phyloP scores from a whole-genome alignment of 129 eudicot genomes.

The Chrysanthemum makinoi region DNA sequence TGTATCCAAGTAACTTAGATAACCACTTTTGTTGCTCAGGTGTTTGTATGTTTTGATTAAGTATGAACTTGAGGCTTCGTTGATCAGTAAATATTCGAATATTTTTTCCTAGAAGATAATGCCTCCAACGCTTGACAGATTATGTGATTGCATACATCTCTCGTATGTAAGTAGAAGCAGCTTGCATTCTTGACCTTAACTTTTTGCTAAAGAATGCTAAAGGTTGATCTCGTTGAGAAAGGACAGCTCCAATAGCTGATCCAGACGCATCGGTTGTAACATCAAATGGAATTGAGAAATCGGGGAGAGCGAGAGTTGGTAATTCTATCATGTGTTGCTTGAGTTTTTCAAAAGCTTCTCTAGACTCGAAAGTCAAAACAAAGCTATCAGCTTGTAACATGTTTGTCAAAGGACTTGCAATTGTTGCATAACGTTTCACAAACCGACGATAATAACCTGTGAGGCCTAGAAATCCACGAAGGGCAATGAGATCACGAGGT shows the following conservation, averaged over 20 bases:
- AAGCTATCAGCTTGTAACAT: background rate
- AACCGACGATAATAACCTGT: background rate
- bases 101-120: background rate
- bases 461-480: background rate
- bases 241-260: background rate
- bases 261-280: background rate
- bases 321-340: background rate
- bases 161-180: background rate
- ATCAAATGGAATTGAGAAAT: background rate
- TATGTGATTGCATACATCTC: constrained; percentile 7
- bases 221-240: background rate
- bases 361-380: background rate
- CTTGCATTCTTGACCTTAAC: background rate
- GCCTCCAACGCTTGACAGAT: background rate
- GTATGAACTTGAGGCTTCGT: background rate
- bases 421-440: background rate
- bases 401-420: background rate
- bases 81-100: background rate
- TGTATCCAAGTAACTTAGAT: background rate
- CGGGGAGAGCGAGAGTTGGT: background rate
- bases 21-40: background rate
- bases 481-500: background rate
- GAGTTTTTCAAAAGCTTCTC: background rate
- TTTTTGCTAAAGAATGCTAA: background rate
- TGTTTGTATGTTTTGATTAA: background rate